Evolutionary conservation across 306 rosid genomes (phyloP), one percentile per base, ranked within the genome.

Genomic region (Betula pendula): DNA sequence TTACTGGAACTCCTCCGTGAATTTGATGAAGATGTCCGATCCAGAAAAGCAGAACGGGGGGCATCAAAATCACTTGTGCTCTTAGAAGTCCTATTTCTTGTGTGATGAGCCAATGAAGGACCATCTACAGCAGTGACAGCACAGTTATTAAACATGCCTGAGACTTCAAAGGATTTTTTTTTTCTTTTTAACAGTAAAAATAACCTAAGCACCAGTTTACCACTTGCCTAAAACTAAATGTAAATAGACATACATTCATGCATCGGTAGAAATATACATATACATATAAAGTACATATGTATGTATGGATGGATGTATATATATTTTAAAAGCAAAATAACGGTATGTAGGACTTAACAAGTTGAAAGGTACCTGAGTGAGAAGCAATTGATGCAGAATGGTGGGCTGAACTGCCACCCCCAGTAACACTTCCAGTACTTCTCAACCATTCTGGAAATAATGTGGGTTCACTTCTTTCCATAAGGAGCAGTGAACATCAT

Each of bases 391-490:
- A 73, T 67, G 89, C 85, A 79, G 83, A 89, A 80, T 91, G 99
- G 91, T 79, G 97, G 94, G 90, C 79, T 82, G 98, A 91, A 92
- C 78, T 89, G 87, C 96, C 90, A 80, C 88, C 88, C 82, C 94
- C 98, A 52, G 97, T 80, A 80, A 85, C 90, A 86, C 88, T 84
- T 86, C 98, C 99, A 74, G 97, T 68, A 85, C 80, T 87, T 90
- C 97, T 92, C 94, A 96, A 86, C 99, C 99, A 96, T 92, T 96
- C 89, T 83, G 99, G 99, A 85, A 85, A 96, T 88, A 96, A 91
- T n/a, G 99, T 47, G 70, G 97, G 97, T 88, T 96, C 98, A 96
- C 99, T 91, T 92, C 88, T 92, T 84, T 87, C 98, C 99, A 96
- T 96, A 86, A 84, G 89, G 91, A 96, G 83, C 87, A 85, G 87